Conservation (phyloP, 352 stramenopile genomes). For the Pythium periplocum region DNA sequence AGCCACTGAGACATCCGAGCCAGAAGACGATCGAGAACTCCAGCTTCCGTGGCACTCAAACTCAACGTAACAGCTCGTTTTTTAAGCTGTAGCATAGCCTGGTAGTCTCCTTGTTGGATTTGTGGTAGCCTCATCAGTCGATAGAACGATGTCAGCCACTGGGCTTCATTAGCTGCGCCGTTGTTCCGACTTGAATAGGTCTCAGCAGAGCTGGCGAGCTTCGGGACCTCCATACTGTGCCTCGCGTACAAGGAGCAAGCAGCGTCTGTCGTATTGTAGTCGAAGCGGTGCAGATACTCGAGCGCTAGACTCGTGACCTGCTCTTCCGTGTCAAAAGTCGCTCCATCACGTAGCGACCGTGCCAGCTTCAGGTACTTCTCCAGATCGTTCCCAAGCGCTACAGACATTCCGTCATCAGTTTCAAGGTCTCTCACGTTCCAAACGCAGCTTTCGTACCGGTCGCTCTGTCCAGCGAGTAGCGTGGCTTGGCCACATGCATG, state of each 20-base stretch:
- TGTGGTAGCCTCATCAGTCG: conserved; percentile 34
- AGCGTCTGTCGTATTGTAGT: conserved; percentile 75
- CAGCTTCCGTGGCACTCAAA: conserved; percentile 40
- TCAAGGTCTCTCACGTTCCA: conserved; percentile 1
- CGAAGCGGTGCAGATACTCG: conserved; percentile 74
- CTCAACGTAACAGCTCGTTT: conserved; percentile 12
- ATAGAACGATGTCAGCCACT: conserved; percentile 69
- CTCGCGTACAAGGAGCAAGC: conserved; percentile 77
- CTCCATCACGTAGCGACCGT: conserved; percentile 60
- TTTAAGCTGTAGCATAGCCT: conserved; percentile 34
- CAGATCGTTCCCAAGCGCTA: conserved; percentile 54
- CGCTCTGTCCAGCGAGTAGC: conserved; percentile 47
- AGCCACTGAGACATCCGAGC: conserved; percentile 47
- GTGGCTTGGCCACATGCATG: conserved; percentile 24
- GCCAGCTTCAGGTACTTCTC: conserved; percentile 81
- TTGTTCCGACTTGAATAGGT: conserved; percentile 17
- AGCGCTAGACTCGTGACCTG: conserved; percentile 65
- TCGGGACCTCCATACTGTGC: conserved; percentile 72
- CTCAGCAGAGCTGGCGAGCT: conserved; percentile 13
- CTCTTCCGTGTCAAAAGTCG: conserved; percentile 77
- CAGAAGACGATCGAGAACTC: conserved; percentile 52
- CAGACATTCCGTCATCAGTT: background rate
- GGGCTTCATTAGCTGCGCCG: conserved; percentile 35
- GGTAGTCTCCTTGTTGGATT: conserved; percentile 36
- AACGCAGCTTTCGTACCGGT: conserved; percentile 27